Conservation (phyloP, 2,329 filamentous ascomycete genomes). For the Fusarium buharicum region DNA sequence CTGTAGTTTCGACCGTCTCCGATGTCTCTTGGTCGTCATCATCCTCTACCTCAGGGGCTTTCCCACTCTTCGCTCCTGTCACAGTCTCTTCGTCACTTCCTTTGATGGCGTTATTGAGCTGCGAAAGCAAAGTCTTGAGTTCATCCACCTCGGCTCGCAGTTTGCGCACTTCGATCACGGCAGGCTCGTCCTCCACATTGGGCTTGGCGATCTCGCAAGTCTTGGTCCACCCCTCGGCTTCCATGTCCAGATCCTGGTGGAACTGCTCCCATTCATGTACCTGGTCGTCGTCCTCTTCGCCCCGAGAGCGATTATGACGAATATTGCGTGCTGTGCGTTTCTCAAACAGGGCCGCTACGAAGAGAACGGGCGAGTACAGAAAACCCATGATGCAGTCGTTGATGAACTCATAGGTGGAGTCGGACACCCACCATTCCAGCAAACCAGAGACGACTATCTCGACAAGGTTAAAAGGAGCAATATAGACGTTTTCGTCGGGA, state of each 20-base stretch:
- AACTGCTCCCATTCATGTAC: constrained; percentile 95
- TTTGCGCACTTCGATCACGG: constrained; percentile 74
- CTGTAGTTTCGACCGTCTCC: constrained; percentile 28
- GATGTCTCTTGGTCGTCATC: constrained; percentile 18
- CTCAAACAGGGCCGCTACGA: constrained; percentile 81
- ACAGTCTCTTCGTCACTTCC: constrained; percentile 8
- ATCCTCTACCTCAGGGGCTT: constrained; percentile 15
- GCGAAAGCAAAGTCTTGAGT: constrained; percentile 61
- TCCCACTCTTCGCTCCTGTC: constrained; percentile 10
- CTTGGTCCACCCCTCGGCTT: constrained; percentile 86
- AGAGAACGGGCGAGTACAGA: constrained; percentile 84
- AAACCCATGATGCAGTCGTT: constrained; percentile 91
- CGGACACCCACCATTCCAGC: constrained; percentile 96
- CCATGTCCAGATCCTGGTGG: constrained; percentile 76
- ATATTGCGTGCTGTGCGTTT: constrained; percentile 73
- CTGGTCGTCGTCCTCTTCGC: constrained; percentile 89
- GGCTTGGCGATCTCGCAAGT: constrained; percentile 79
- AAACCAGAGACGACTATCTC: constrained; percentile 83
- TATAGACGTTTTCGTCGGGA: constrained; percentile 98
- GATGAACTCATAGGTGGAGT: constrained; percentile 75
- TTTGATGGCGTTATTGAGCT: constrained; percentile 46
- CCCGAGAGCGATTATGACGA: constrained; percentile 76
- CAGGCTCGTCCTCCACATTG: constrained; percentile 82
- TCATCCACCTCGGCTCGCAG: constrained; percentile 68
- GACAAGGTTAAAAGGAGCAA: constrained; percentile 92